Evolutionary conservation across 495 filamentous ascomycete species (phyloP).

Genomic region (Evernia prunastri): DNA sequence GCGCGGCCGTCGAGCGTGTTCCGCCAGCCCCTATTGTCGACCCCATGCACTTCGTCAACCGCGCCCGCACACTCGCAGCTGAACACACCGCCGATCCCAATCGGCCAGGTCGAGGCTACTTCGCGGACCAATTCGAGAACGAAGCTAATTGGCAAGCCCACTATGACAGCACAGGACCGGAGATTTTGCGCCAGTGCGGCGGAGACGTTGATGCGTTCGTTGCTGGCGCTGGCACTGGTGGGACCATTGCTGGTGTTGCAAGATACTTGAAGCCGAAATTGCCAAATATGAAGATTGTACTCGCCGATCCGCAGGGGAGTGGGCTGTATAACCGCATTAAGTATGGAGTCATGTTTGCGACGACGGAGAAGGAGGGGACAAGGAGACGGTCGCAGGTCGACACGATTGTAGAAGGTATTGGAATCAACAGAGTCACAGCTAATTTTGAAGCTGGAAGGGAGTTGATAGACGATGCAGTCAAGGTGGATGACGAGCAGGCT

Average conservation of each 20-base stretch:
- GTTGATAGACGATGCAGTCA: conserved; percentile 81
- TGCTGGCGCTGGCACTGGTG: conserved; percentile 91
- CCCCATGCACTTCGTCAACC: conserved; percentile 89
- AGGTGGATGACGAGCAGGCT: conserved; percentile 88
- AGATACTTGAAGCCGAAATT: conserved; percentile 64
- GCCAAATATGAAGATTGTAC: conserved; percentile 60
- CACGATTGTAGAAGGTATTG: conserved; percentile 93
- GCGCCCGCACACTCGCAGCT: conserved; percentile 67
- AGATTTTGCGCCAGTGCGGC: conserved; percentile 73
- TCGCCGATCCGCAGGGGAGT: conserved; percentile 92
- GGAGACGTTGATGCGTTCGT: conserved; percentile 83
- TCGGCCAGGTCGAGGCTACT: conserved; percentile 59
- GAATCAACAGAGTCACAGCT: conserved; percentile 82
- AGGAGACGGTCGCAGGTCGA: conserved; percentile 85
- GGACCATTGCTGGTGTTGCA: conserved; percentile 84
- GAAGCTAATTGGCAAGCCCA: conserved; percentile 82
- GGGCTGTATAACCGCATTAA: conserved; percentile 85
- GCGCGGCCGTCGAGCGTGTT: conserved; percentile 82
- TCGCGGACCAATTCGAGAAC: conserved; percentile 96
- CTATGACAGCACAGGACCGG: conserved; percentile 74
- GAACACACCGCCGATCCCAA: conserved; percentile 58
- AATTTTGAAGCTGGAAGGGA: conserved; percentile 85
- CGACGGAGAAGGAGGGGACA: conserved; percentile 83
- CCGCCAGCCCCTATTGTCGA: conserved; percentile 86
- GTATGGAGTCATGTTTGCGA: conserved; percentile 92